Base-by-base conservation (phyloP, 495 filamentous ascomycete genomes). In the Aspergillus coremiiformis region DNA sequence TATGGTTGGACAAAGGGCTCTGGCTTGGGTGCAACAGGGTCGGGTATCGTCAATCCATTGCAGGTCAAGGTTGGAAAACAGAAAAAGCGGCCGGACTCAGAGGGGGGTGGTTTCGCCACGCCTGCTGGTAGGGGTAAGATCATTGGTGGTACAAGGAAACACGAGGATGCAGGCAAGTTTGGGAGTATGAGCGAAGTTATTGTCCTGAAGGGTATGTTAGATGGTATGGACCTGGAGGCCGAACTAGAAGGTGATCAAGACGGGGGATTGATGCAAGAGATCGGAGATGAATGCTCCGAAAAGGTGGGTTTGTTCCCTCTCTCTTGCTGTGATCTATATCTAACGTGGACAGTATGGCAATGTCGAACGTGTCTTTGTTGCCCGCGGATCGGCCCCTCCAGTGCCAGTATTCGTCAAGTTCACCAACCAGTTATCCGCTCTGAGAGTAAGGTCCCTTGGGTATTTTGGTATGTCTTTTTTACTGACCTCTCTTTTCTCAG, bases 1-100 rank as follows among this genome's bases (percentile, higher is more conserved):
- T 90, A 93, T 65, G 94, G 94, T 46, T 96, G 91, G 89, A 85
- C 80, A 10, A 84, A 88, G 55, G 94, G 94, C 19, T 78, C 83
- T 39, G 93, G 93, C 3, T 78, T 98, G 11, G 93, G 93, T 53
- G 89, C 88, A 1, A 78, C 81, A 44, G 79, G 78, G 10, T 79
- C 82, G 26, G 93, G 93, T 43, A 96, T 97, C 56, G 77, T 86
- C 27, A 84, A 87, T 14, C 86, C 91, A 4, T 69, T 97, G 23
- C 82, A 83, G 44, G 89, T 92, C 12, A 80, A 95, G 54, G 76
- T 90, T 19, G 86, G 94, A 53, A 93, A 93, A 74, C 78, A 76
- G 42, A 86, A 86, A 66, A 90, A 89, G 69, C 78, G 80, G 45
- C 75, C 85, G 0, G 87, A 91, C 59, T 74, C 86, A 3, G 85